Conservation (phyloP, 345 rosid species). For the Eucalyptus polyanthemos region DNA sequence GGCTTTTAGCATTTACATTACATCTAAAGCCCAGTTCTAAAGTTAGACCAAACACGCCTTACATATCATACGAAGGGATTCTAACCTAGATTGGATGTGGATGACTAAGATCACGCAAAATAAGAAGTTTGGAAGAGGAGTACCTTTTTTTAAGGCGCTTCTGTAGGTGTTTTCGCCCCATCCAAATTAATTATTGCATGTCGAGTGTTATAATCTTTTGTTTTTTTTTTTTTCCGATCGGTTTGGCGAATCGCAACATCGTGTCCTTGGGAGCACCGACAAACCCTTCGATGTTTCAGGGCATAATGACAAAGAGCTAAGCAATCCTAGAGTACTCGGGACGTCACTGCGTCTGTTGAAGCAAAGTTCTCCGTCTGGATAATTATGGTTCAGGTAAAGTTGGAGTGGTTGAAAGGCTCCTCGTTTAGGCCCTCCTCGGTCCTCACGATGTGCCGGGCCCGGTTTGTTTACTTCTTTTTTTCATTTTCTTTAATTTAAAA, state of each 20-base stretch:
- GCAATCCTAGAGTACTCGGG: neutral
- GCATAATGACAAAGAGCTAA: neutral
- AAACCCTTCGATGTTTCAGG: neutral
- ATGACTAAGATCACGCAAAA: no score
- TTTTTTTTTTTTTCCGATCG: neutral
- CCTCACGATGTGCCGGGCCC: neutral
- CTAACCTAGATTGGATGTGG: no score
- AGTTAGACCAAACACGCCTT: no score
- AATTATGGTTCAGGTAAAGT: neutral
- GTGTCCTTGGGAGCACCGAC: neutral
- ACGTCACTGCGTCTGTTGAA: neutral
- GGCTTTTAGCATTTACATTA: no score
- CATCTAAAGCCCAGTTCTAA: accelerated
- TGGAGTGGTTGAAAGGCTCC: neutral
- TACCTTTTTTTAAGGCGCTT: neutral
- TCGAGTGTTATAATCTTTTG: neutral
- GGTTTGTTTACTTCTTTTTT: neutral
- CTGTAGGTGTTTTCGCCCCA: neutral
- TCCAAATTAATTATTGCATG: neutral
- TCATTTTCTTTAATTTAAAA: neutral
- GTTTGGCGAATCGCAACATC: neutral
- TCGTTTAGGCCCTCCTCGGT: neutral
- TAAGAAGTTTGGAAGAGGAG: neutral
- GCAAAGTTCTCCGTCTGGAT: neutral
- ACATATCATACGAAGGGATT: no score